Evolutionary conservation across 1,139 yeast species (phyloP), one percentile per base, ranked within the genome.

Genomic region (Debaryomyces robertsiae): DNA sequence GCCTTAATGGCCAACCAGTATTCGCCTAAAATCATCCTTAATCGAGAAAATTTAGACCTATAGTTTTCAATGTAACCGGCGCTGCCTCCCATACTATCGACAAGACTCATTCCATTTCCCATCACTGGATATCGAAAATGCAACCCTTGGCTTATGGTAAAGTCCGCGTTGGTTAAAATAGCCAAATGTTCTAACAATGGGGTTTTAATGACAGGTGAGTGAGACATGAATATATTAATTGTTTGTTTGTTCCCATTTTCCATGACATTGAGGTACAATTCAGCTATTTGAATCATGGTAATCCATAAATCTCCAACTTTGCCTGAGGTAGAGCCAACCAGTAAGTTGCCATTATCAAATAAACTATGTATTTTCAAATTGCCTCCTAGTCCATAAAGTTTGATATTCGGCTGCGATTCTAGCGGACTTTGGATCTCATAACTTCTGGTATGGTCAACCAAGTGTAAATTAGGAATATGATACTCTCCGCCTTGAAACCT

Each of bases 231-330:
- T 14, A 86, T 60, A 44, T 84, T 79, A 36, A 84, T 76, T 40
- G 84, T 77, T 29, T 59, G 57, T 19, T 47, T 45, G 24, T 47
- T 52, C 9, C 43, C 40, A 14, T 31, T 38, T 6, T 42, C 42
- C 48, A 37, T 47, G 28, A 46, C 44, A 15, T 45, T 49, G 11
- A 54, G 50, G 45, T 65, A 66, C 30, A 67, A 66, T 55, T 80
- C 82, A 3, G 93, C 91, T 30, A 86, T 66, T 57, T 86, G 94
- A 34, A 84, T 60, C 44, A 84, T 65, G 6, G 87, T 82, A 23
- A 84, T 75, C 95, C 95, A 86, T 45, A 84, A 71, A 46, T 84
- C 82, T 2, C 94, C 93, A 9, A 81, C 75, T 46, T 82, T 84
- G 0, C 95, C 95, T 15, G 56, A 47, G 5, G 65, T 32, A 14